A percentile compares a stretch with the other conserved stretches of the same genome.
phyloP scores from a whole-genome alignment of 2,329 filamentous ascomycete genomes.

The Grosmannia clavigera region DNA sequence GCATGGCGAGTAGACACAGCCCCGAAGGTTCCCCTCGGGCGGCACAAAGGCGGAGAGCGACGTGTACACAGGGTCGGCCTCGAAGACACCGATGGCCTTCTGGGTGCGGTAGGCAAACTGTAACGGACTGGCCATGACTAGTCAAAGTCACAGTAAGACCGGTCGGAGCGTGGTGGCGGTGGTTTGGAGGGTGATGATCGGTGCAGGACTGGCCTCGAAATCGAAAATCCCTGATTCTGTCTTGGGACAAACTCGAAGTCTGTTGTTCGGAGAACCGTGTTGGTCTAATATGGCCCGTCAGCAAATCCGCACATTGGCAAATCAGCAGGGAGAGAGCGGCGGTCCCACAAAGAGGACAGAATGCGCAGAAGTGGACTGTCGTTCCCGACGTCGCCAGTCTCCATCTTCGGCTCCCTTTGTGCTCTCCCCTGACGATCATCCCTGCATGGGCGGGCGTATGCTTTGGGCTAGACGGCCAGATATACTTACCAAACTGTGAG shows the following conservation, averaged over 20 bases:
- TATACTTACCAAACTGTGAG: background rate
- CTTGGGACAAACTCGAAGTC: background rate
- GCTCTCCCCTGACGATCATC: background rate
- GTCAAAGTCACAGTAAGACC: slow-evolving; percentile 62
- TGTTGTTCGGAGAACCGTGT: no score
- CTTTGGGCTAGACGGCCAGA: background rate
- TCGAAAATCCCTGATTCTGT: no score
- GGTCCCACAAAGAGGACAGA: no score
- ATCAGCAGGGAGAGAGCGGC: no score
- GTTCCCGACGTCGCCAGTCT: background rate
- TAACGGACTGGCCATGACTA: slow-evolving; percentile 87
- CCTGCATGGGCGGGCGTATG: background rate
- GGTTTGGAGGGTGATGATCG: background rate
- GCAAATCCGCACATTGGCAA: no score
- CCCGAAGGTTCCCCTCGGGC: slow-evolving; percentile 89
- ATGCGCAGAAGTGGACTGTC: no score
- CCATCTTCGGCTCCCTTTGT: background rate
- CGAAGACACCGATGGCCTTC: slow-evolving; percentile 89
- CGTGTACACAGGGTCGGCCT: slow-evolving; percentile 82
- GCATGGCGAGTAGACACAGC: slow-evolving; percentile 89
- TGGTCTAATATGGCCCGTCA: no score
- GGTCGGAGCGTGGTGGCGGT: slow-evolving; percentile 10
- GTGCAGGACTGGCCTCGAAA: background rate
- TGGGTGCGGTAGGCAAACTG: slow-evolving; percentile 96
- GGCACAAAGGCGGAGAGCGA: slow-evolving; percentile 70